These are phyloP conservation scores for Gloeostereum incarnatum DNA, from an alignment of 768 basidiomycete genomes.

Conservation along the genomic window DNA sequence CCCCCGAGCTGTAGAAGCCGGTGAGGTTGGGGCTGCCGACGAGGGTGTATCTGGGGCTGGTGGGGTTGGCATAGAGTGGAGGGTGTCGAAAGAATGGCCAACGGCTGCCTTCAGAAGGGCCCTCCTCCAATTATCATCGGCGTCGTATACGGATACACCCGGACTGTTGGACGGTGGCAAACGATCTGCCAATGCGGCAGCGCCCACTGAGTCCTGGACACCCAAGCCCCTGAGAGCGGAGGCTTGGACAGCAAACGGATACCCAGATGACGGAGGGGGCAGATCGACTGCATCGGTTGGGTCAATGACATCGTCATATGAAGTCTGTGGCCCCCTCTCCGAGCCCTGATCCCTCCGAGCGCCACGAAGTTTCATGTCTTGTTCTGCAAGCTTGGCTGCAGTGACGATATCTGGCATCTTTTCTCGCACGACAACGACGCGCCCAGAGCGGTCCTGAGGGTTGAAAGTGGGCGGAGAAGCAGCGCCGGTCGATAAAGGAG, in stretches of 20 bases:
- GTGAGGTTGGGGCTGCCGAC: conserved; percentile 6
- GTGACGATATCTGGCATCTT: conserved; percentile 61
- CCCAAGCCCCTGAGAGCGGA: conserved; percentile 66
- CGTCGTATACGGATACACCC: conserved; percentile 44
- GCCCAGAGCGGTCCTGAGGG: conserved; percentile 32
- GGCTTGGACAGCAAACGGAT: conserved; percentile 68
- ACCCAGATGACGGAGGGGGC: conserved; percentile 57
- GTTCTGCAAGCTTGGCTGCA: conserved; percentile 71
- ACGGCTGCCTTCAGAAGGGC: conserved; percentile 72
- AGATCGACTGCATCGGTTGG: conserved; percentile 80
- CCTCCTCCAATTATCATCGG: conserved; percentile 68
- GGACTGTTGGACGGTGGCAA: conserved; percentile 60
- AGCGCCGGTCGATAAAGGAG: conserved; percentile 26
- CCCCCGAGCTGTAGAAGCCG: conserved; percentile 30
- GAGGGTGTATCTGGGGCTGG: conserved; percentile 16
- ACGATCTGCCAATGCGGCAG: conserved; percentile 64
- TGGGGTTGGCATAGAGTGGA: conserved; percentile 15
- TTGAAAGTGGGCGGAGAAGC: conserved; percentile 23
- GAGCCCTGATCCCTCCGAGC: conserved; percentile 35
- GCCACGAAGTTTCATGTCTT: conserved; percentile 53
- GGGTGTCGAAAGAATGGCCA: conserved; percentile 58
- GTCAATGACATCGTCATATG: conserved; percentile 60
- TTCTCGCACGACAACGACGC: conserved; percentile 80
- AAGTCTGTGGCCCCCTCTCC: conserved; percentile 24
- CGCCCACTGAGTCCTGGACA: conserved; percentile 67